Conservation (phyloP, 495 filamentous ascomycete genomes). For the Aspergillus avenaceus region DNA sequence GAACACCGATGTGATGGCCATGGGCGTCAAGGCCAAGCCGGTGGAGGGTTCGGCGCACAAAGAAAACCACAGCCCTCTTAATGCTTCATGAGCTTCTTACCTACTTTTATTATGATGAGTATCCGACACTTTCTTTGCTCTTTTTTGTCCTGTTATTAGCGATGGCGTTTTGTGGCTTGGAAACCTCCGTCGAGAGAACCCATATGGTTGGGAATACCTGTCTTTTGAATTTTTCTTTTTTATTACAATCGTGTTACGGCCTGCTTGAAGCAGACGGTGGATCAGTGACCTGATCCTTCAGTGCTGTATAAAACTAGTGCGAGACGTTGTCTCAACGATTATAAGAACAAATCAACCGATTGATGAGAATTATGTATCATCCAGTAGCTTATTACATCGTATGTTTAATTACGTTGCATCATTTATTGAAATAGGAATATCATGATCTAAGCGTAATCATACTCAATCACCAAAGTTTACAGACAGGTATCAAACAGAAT, state of each 20-base stretch:
- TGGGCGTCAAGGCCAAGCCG: conserved; percentile 21
- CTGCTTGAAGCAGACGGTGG: not conserved
- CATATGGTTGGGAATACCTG: not conserved
- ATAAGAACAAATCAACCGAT: too few relatives aligned
- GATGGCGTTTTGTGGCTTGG: conserved; percentile 33
- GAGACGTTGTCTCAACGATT: too few relatives aligned
- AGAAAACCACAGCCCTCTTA: conserved; percentile 6
- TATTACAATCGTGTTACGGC: not conserved
- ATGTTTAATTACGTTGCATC: too few relatives aligned
- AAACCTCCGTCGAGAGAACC: not conserved
- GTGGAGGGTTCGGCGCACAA: conserved; percentile 13
- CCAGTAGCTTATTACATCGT: too few relatives aligned
- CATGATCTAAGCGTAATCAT: too few relatives aligned
- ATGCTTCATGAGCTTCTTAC: conserved; percentile 21
- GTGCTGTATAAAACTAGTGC: too few relatives aligned
- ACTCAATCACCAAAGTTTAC: too few relatives aligned
- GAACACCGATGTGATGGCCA: conserved; percentile 19
- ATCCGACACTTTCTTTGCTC: not conserved
- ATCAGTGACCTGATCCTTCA: too few relatives aligned
- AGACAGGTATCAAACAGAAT: conserved; percentile 8
- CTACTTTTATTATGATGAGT: conserved; percentile 5
- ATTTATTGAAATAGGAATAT: too few relatives aligned
- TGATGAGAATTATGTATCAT: too few relatives aligned
- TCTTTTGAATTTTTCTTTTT: not conserved
- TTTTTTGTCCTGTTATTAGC: conserved; percentile 20